Evolutionary conservation across 176 grass and related monocot genomes (phyloP), one percentile per base, ranked within the genome.

Genomic region (Eragrostis curvula): DNA sequence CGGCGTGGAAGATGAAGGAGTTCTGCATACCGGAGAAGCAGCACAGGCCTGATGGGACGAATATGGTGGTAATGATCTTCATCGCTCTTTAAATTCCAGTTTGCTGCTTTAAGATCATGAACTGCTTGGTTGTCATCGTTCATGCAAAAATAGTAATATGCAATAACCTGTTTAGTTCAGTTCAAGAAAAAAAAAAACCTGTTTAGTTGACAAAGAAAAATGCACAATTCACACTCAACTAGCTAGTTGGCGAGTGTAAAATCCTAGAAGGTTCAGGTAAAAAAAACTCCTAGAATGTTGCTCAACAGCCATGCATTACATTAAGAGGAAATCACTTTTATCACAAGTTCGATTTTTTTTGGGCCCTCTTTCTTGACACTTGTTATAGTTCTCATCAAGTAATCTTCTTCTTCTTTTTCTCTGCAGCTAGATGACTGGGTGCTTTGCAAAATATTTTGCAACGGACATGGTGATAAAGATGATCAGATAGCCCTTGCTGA

Each of bases 1-100:
- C 87, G 9, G 10, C 36, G 1, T 89, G 87, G 83, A 89, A 71
- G 87, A 65, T 85, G 78, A 81, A 14, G 64, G 82, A 89, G 65
- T 89, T 81, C 65, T 9, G 9, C 70, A 85, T 89, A 25, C 24
- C 48, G 23, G 5, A 56, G 47, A 66, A 71, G 3, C 78, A 59
- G 41, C 11, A 51, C 47, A 0, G 16, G 3, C 27, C 45, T 21
- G 40, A 76, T n/a, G 64, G 41, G 0, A 12, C 57, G n/a, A 21
- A 1, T 3, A 51, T 30, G 68, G 47, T 83, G 74, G 86, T 87
- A 21, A 56, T 3, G 8, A 25, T 36, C 32, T 36, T 36, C 51
- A 53, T 18, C 18, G 6, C 51, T 36, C 32, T 36, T 58, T 12
- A 21, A 59, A 8, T 12, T n/a, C 11, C 18, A 56, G 18, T 21